Base-by-base conservation (phyloP, 225 moss, liverwort and hornwort species). In the Sphagnum contortum region DNA sequence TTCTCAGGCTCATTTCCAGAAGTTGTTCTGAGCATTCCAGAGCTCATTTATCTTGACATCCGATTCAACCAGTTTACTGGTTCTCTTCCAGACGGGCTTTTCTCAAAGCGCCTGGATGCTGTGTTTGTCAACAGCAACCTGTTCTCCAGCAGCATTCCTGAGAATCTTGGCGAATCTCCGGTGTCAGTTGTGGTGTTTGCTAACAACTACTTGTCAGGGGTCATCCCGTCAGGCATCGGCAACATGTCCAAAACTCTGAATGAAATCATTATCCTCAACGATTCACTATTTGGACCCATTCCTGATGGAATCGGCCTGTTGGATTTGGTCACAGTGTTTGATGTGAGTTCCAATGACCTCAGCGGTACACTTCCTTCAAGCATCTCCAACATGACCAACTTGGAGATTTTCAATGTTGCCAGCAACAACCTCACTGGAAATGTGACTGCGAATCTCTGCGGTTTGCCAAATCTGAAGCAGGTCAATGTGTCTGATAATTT, bases 181-280 rank as follows among this genome's bases (percentile, higher is more conserved):
- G 88, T 85, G 2, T 92, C 96, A 0, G 96, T 88, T 3, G 71
- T 89, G 8, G 96, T 96, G 9, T 60, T 92, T 3, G 92, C 92
- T 2, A 92, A 96, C 52, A 96, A 96, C 50, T 71, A 77, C 0
- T 67, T 92, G 1, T 3, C 68, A 0, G 95, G 95, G 0, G 64
- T 48, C 46, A 82, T 96, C 3, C 92, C 92, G 0, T 52, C 4
- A 7, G 81, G 82, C 46, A 87, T 96, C 3, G 75, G 78, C 2
- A 5, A 64, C 0, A 71, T 90, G 79, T 52, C 45, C 0, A 3
- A 10, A 2, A 88, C 92, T 0, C 66, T 96, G 48, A 59, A 83
- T 55, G 76, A 96, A 73, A 68, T 96, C 5, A 76, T 92, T 5
- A 48, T 77, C 0, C 66, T 83, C 50, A 88, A 92, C 69, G 90